These are phyloP conservation scores for Epichloe sylvatica DNA, from an alignment of 2,329 filamentous ascomycete species.

Conservation along the genomic window DNA sequence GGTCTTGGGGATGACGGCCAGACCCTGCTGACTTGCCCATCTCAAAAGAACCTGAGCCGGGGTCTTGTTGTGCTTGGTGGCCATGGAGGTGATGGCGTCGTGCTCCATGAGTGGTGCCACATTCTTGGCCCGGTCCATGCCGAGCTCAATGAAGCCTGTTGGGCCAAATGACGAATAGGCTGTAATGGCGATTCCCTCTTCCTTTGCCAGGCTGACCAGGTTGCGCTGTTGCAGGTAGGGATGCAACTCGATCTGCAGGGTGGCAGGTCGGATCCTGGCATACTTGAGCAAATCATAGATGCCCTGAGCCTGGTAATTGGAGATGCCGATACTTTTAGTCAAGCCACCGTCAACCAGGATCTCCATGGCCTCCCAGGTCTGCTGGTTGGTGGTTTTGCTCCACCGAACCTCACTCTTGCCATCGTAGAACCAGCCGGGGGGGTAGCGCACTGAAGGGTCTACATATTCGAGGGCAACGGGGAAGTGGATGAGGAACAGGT, in stretches of 20 bases:
- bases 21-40: conserved; percentile 72
- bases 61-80: conserved; percentile 41
- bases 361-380: conserved; percentile 78
- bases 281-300: conserved; percentile 70
- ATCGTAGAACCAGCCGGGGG: conserved; percentile 66
- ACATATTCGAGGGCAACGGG: conserved; percentile 74
- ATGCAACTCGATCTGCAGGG: conserved; percentile 82
- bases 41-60: conserved; percentile 55
- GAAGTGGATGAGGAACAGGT: conserved; percentile 83
- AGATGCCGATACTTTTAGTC: conserved; percentile 61
- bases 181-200: conserved; percentile 57
- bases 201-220: conserved; percentile 55
- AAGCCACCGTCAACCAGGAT: conserved; percentile 53
- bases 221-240: conserved; percentile 68
- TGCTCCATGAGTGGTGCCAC: conserved; percentile 61
- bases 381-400: conserved; percentile 58
- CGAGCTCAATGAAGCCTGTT: conserved; percentile 62
- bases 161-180: conserved; percentile 79
- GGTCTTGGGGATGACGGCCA: conserved; percentile 74
- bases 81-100: conserved; percentile 47
- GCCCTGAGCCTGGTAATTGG: conserved; percentile 68
- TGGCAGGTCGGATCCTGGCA: conserved; percentile 58
- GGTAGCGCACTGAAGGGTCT: conserved; percentile 64
- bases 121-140: conserved; percentile 43
- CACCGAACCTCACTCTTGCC: conserved; percentile 45